Base-by-base conservation (phyloP, 2,329 filamentous ascomycete species). In the Pyricularia sp. region DNA sequence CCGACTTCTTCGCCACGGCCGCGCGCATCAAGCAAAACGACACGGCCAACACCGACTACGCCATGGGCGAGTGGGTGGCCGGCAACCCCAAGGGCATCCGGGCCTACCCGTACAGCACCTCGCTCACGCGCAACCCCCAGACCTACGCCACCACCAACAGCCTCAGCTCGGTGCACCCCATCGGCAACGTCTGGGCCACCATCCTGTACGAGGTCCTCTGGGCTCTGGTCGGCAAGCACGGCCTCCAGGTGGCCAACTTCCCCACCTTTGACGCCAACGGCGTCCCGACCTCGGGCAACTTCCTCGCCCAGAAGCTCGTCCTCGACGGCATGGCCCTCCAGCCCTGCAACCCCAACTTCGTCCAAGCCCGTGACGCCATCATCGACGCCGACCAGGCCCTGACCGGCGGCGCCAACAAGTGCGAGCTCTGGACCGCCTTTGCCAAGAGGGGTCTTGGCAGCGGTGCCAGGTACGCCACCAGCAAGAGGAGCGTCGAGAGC, bases 161-260 rank as follows among this genome's bases (percentile, higher is more conserved):
- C 0, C 71, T 79, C 69, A 75, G 66, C 3, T 72, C 73, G 1
- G 81, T 84, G 1, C 85, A 87, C 74, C 73, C 77, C 20, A 80
- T 86, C 55, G 85, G 85, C 42, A 83, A 81, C 42, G 78, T 84
- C 69, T 86, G 84, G 84, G 82, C 81, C 2, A 81, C 79, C 0
- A 81, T 82, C 61, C 77, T 87, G 4, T 86, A 86, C 75, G 85
- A 87, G 72, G 78, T 87, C 14, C 74, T 86, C 69, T 87, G 85
- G 85, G 86, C 85, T 75, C 73, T 87, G 42, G 84, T 87, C 69
- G 85, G 85, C 67, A 84, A 84, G 77, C 75, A 85, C 70, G 85
- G 85, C 69, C 84, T 83, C 76, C 85, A 81, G 61, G 77, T 81
- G 64, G 77, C 70, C 0, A 76, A 75, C 10, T 72, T 75, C 20